These are phyloP conservation scores for Candida insectorum DNA, from an alignment of 805 yeast genomes.

Conservation along the genomic window DNA sequence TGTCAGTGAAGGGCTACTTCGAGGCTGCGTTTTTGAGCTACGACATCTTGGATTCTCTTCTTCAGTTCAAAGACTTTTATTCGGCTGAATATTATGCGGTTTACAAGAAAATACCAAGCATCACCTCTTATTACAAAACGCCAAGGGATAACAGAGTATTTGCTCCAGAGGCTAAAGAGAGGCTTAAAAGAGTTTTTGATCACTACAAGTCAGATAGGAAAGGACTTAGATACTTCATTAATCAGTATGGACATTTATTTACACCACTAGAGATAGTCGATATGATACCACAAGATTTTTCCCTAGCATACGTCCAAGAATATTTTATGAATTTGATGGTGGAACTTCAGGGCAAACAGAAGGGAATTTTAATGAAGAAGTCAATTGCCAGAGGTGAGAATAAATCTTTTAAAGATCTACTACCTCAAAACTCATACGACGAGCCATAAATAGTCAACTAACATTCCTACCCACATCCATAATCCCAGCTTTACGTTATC, in stretches of 20 bases:
- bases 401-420: background rate
- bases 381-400: slow-evolving; percentile 25
- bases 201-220: slow-evolving; percentile 14
- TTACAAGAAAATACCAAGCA: slow-evolving; percentile 17
- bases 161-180: slow-evolving; percentile 1
- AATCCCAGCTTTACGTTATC: slow-evolving; percentile 77
- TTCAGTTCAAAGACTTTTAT: slow-evolving; percentile 26
- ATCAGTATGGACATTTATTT: slow-evolving; percentile 17
- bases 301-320: slow-evolving; percentile 25
- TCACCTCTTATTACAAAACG: background rate
- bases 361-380: slow-evolving; percentile 20
- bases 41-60: slow-evolving; percentile 8
- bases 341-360: slow-evolving; percentile 16
- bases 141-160: background rate
- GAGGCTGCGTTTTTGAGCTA: slow-evolving; percentile 7
- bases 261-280: slow-evolving; percentile 23
- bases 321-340: slow-evolving; percentile 20
- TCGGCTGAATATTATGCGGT: slow-evolving; percentile 32
- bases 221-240: slow-evolving; percentile 28
- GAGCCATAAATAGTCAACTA: slow-evolving; percentile 62
- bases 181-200: slow-evolving; percentile 15
- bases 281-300: slow-evolving; percentile 28
- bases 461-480: slow-evolving; percentile 61
- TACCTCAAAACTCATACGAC: slow-evolving; percentile 1
- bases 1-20: slow-evolving; percentile 5